Percentiles rank a stretch among this genome's conserved stretches.
Evolutionary conservation across 2,329 filamentous ascomycete species (phyloP).

Genomic region (Grosmannia serpens): DNA sequence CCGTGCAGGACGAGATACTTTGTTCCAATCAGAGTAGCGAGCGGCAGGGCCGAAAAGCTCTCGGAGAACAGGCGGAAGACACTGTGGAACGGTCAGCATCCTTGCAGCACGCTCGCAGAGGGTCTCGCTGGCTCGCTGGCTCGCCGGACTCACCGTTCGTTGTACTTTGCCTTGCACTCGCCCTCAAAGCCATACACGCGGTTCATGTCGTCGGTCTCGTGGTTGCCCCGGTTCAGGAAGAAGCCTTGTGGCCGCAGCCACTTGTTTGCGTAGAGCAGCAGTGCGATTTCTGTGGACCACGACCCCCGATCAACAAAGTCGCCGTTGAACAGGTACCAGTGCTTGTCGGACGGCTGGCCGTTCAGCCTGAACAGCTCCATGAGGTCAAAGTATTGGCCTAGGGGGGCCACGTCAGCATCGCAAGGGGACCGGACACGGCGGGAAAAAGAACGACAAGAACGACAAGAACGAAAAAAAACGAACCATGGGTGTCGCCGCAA

Average conservation of each 20-base stretch:
- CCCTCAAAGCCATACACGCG: slow-evolving; percentile 96
- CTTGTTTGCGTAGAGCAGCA: slow-evolving; percentile 92
- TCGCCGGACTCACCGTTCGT: slow-evolving; percentile 54
- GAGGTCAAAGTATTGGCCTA: slow-evolving; percentile 93
- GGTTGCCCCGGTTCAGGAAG: slow-evolving; percentile 95
- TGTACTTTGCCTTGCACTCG: slow-evolving; percentile 97
- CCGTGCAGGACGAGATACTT: slow-evolving; percentile 92
- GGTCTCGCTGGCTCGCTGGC: background rate
- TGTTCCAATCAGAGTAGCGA: slow-evolving; percentile 82
- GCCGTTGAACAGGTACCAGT: slow-evolving; percentile 95
- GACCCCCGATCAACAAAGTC: slow-evolving; percentile 97
- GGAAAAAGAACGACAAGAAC: background rate
- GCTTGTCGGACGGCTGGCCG: slow-evolving; percentile 70
- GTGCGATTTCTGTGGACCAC: slow-evolving; percentile 94
- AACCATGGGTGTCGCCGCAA: slow-evolving; percentile 93
- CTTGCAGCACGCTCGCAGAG: background rate
- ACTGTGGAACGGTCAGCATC: slow-evolving; percentile 22
- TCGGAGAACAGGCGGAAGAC: slow-evolving; percentile 97
- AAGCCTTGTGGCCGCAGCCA: slow-evolving; percentile 80
- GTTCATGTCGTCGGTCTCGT: slow-evolving; percentile 99
- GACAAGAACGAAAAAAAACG: background rate
- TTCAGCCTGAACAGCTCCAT: slow-evolving; percentile 93
- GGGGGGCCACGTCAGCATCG: slow-evolving; percentile 4
- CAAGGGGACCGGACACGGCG: background rate
- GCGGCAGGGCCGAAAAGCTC: slow-evolving; percentile 85